Evolutionary conservation across 768 basidiomycete genomes (phyloP), one percentile per base, ranked within the genome.

Genomic region (Dictyophora rubrovolvata): DNA sequence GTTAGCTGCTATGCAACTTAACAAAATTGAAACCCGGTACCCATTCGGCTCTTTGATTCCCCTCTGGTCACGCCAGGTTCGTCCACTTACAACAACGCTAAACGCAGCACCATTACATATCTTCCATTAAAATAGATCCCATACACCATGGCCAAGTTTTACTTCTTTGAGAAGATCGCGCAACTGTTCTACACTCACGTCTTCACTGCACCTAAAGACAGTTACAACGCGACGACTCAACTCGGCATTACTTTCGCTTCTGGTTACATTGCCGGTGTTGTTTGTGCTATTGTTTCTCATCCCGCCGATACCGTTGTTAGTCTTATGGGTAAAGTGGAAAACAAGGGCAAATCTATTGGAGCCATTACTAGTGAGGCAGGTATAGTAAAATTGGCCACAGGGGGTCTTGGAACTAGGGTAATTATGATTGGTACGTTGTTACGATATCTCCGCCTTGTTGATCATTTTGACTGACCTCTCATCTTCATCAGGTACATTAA

Each of bases 81-180:
- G 28, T 28, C 28, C 28, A 28, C 28, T 28, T n/a, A n/a, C n/a
- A 28, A 28, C 16, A 56, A 33, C 10, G 48, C 50, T 18, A 50
- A 17, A 48, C 1, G 23, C 33, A 10, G 9, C 18, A 12, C 56
- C 49, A 20, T 34, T 48, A 28, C 7, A 8, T 20, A 50, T 33
- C 18, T 46, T 56, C 35, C 34, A 1, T 17, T 62, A 28, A 28
- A 28, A 56, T 71, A 95, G 87, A 93, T 95, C 68, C 93, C 93
- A 56, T 96, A 96, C 80, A 96, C 93, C 68, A 94, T 96, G 93
- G 93, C 93, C 78, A 96, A 96, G 76, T 96, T 96, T 83, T 91
- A 83, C 83, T 92, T 90, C 82, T 94, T 86, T 72, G 91, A 93
- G 72, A 85, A 86, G 79, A 87, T 88, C 66, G 89, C 87, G 70